Conservation (phyloP, 23 red algal genomes). For the Gracilaria gracilis region DNA sequence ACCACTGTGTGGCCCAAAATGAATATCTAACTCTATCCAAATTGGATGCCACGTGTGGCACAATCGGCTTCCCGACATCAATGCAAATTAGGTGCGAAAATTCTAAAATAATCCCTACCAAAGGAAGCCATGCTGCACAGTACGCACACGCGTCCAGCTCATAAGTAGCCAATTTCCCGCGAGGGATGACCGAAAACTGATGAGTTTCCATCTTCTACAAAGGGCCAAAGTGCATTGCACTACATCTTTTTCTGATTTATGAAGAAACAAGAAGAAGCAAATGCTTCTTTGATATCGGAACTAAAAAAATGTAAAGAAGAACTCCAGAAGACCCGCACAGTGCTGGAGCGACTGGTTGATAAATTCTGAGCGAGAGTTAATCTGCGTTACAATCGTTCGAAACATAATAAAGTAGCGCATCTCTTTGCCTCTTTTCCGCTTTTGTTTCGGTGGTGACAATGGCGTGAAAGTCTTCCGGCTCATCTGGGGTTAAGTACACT, state of each 20-base stretch:
- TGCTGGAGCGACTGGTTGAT: not conserved
- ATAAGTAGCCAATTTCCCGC: no score
- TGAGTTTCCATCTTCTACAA: no score
- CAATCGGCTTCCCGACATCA: no score
- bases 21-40: no score
- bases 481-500: not conserved
- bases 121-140: no score
- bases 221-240: no score
- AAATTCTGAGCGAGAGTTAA: not conserved
- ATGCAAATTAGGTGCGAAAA: no score
- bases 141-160: no score
- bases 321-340: not conserved
- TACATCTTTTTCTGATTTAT: not conserved
- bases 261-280: not conserved
- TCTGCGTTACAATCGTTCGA: not conserved
- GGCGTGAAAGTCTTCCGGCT: not conserved
- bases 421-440: slow-evolving; percentile 7
- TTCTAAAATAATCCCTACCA: no score
- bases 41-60: no score
- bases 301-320: not conserved
- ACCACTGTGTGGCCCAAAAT: no score
- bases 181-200: no score
- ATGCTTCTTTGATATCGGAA: not conserved
- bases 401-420: slow-evolving; percentile 18
- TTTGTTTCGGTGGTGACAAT: not conserved